Base-by-base conservation (phyloP, 306 rosid species). In the Mimosa pudica region DNA sequence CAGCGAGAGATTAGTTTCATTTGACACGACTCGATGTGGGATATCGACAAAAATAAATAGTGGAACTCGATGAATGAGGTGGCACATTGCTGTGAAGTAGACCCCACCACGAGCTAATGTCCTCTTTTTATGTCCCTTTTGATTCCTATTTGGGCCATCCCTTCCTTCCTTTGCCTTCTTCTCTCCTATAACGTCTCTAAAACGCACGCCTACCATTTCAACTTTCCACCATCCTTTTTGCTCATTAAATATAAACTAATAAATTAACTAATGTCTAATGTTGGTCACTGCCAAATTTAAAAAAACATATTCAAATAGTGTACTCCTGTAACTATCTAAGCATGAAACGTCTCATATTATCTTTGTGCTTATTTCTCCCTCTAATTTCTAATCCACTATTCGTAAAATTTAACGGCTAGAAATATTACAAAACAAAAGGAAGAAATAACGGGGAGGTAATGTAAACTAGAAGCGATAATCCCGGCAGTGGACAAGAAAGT, bases 71-170 rank as follows among this genome's bases (percentile, higher is more conserved):
- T 45, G 82, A 72, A 57, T 35, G 85, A 72, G 79, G 79, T 47
- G 58, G 62, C n/a, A 72, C 75, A 41, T 65, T 78, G 67, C 61
- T 62, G 80, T 76, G 35, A 0, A 5, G 76, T 80, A 86, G 89
- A 80, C 89, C 85, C 85, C 86, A 80, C 89, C 89, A 86, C 89
- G 86, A 86, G 81, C 32, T 32, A 45, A 80, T 76, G 80, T 48
- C 38, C 41, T 16, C 36, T 42, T 70, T 79, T 44, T 74, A 60
- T 24, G 46, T 76, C 81, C 79, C 49, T 77, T 77, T 80, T 69
- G 5, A 73, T 77, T 71, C 4, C 11, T 35, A 12, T 44, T 82
- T 80, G 86, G 86, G 78, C 86, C 86, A 58, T 24, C 74, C 46
- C 38, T 47, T 6, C 46, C 38, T 47, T 6, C 35, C 75, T 3